Conservation (phyloP, 129 eudicot genomes). For the Saussurea involucrata region DNA sequence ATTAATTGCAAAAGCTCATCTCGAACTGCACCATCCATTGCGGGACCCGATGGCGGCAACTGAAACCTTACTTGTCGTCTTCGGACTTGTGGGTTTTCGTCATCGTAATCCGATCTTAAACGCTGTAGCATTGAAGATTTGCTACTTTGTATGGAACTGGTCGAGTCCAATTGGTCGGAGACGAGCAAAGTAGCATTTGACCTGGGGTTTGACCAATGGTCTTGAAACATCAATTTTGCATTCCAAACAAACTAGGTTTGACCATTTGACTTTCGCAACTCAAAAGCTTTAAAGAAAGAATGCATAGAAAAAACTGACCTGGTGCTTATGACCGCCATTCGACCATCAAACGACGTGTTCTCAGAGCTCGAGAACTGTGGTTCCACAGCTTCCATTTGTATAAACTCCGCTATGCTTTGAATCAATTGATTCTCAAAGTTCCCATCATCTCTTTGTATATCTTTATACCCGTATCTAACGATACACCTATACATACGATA, state of each 20-base stretch:
- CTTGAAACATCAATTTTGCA: neutral
- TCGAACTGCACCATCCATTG: conserved; percentile 55
- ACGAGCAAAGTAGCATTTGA: conserved; percentile 53
- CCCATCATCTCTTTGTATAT: conserved; percentile 75
- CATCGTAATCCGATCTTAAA: conserved; percentile 71
- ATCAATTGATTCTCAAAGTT: conserved; percentile 78
- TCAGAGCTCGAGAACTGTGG: conserved; percentile 70
- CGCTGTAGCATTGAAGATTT: conserved; percentile 74
- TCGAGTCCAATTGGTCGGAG: conserved; percentile 43
- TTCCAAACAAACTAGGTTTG: neutral
- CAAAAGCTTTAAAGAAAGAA: neutral
- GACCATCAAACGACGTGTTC: conserved; percentile 63
- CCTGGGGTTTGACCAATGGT: conserved; percentile 1
- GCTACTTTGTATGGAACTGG: conserved; percentile 56
- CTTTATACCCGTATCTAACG: conserved; percentile 93
- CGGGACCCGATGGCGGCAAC: conserved; percentile 48
- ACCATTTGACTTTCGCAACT: neutral
- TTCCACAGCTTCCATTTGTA: conserved; percentile 92
- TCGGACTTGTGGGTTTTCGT: conserved; percentile 71
- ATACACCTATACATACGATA: conserved; percentile 95
- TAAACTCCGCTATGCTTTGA: conserved; percentile 85
- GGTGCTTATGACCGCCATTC: conserved; percentile 95
- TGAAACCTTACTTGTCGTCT: conserved; percentile 71
- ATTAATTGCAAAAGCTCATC: conserved; percentile 79
- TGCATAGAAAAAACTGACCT: conserved; percentile 18